Conservation (phyloP, 208 protist genomes). For the Acanthamoeba castellanii region DNA sequence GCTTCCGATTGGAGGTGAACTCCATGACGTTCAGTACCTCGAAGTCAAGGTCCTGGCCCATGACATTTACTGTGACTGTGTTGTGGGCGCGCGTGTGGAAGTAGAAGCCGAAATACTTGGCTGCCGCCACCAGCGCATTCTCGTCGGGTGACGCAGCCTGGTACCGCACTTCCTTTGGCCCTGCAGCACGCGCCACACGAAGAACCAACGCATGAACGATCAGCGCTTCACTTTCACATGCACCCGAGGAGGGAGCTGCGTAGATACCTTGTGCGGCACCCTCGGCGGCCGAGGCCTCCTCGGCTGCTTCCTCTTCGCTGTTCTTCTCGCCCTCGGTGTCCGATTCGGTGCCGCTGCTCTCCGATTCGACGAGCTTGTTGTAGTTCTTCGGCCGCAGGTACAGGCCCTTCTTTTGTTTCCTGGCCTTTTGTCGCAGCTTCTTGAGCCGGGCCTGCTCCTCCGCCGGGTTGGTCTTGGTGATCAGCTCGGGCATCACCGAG, state of each 20-base stretch:
- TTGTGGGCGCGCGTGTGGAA: constrained; percentile 68
- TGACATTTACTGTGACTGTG: constrained; percentile 59
- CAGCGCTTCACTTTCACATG: background rate
- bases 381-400: constrained; percentile 1
- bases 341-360: background rate
- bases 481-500: constrained; percentile 79
- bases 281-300: background rate
- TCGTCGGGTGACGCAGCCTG: constrained; percentile 95
- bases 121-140: constrained; percentile 93
- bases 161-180: constrained; percentile 87
- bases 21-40: constrained; percentile 85
- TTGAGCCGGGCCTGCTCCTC: constrained; percentile 42
- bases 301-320: background rate
- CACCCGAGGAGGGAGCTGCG: background rate
- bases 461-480: constrained; percentile 49
- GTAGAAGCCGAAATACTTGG: constrained; percentile 87
- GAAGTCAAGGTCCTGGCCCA: constrained; percentile 72
- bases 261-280: background rate
- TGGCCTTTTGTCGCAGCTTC: constrained; percentile 4
- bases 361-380: constrained; percentile 5
- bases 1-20: constrained; percentile 88
- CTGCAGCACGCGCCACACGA: background rate
- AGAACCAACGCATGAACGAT: background rate
- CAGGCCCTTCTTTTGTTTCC: background rate
- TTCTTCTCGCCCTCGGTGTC: background rate